These are phyloP conservation scores for Juglanconis sp. DNA, from an alignment of 2,329 filamentous ascomycete genomes.

Conservation along the genomic window DNA sequence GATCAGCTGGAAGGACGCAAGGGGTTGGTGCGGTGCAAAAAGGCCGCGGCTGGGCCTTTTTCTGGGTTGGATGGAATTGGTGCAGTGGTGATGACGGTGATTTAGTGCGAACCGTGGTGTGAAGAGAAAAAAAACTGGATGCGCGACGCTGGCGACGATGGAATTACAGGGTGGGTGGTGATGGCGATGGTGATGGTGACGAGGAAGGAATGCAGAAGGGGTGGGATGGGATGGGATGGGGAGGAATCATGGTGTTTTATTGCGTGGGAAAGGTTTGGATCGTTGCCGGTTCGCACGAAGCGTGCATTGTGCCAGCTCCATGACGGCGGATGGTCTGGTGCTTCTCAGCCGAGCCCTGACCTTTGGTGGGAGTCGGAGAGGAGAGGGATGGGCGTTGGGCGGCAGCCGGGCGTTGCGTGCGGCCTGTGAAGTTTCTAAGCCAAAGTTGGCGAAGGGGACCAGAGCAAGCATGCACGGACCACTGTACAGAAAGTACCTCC, in stretches of 20 bases:
- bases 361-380: background rate
- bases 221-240: background rate
- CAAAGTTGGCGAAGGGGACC: background rate
- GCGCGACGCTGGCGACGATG: background rate
- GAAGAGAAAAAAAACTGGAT: background rate
- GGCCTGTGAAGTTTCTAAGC: background rate
- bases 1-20: background rate
- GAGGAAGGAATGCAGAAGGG: background rate
- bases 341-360: background rate
- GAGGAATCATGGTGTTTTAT: background rate
- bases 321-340: background rate
- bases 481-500: too few relatives aligned
- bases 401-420: background rate
- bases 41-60: background rate
- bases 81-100: background rate
- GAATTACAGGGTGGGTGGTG: background rate
- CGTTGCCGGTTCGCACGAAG: background rate
- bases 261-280: background rate
- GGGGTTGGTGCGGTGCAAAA: background rate
- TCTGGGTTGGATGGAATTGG: background rate
- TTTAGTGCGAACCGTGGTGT: background rate
- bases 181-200: background rate
- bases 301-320: background rate
- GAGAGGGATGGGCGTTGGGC: background rate
- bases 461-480: too few relatives aligned